Percentiles rank a stretch among this genome's conserved stretches.
phyloP scores from a whole-genome alignment of 139 green algal species.

The Pseudopediastrum boryanum region DNA sequence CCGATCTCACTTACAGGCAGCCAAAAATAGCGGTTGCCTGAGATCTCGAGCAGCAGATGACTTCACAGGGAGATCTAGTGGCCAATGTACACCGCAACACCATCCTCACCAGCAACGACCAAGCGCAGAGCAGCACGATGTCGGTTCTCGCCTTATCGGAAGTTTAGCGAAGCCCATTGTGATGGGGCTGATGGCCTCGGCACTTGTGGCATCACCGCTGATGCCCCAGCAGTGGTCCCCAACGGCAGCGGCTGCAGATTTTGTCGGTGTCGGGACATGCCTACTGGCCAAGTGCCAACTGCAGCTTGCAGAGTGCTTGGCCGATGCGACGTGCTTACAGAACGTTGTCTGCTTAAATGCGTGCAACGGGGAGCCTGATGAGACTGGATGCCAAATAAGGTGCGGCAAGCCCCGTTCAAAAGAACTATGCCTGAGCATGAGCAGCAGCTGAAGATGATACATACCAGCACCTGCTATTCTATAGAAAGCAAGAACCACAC shows the following conservation, averaged over 20 bases:
- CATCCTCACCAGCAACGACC: too few relatives aligned
- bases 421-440: conserved; percentile 3
- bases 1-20: too few relatives aligned
- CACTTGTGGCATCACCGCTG: background rate
- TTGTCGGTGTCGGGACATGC: conserved; percentile 60
- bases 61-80: too few relatives aligned
- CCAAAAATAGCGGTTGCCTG: too few relatives aligned
- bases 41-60: too few relatives aligned
- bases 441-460: background rate
- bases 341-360: conserved; percentile 85
- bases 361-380: conserved; percentile 76
- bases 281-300: conserved; percentile 68
- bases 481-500: background rate
- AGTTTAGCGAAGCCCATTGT: too few relatives aligned
- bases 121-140: too few relatives aligned
- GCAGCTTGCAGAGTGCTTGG: conserved; percentile 77
- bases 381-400: conserved; percentile 85
- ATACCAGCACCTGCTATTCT: background rate
- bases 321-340: conserved; percentile 75
- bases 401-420: conserved; percentile 62
- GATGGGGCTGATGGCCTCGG: too few relatives aligned
- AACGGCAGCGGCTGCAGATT: conserved; percentile 31
- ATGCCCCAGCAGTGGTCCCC: background rate
- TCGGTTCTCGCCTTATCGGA: too few relatives aligned
- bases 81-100: too few relatives aligned